Conservation (phyloP, 768 basidiomycete genomes). For the Tricholoma furcatifolium region DNA sequence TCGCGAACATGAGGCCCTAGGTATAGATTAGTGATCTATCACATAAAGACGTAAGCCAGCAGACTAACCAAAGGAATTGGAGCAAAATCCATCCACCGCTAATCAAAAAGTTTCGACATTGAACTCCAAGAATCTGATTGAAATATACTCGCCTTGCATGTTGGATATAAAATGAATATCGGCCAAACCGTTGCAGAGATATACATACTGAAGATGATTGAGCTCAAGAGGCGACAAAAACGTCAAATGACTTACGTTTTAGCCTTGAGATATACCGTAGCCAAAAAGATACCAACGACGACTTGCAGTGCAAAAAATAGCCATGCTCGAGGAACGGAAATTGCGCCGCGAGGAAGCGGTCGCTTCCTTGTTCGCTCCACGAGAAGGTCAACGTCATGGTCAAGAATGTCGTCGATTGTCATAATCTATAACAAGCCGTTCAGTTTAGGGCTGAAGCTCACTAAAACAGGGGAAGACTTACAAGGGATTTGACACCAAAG, state of each 20-base stretch:
- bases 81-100: slow-evolving; percentile 30
- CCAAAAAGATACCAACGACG: slow-evolving; percentile 20
- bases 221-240: neutral
- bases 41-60: neutral
- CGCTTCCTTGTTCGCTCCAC: slow-evolving; percentile 28
- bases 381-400: slow-evolving; percentile 25
- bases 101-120: neutral
- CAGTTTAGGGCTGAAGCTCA: no score
- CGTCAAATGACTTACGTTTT: slow-evolving; percentile 17
- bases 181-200: slow-evolving; percentile 28
- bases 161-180: slow-evolving; percentile 31
- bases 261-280: slow-evolving; percentile 17
- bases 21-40: neutral
- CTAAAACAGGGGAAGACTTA: slow-evolving; percentile 1
- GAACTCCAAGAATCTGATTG: neutral
- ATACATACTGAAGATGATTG: slow-evolving; percentile 14
- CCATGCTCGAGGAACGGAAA: slow-evolving; percentile 25
- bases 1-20: slow-evolving; percentile 32
- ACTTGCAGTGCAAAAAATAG: slow-evolving; percentile 26
- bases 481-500: slow-evolving; percentile 30
- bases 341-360: slow-evolving; percentile 27
- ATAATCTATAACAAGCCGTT: slow-evolving; percentile 30
- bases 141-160: slow-evolving; percentile 27
- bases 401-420: slow-evolving; percentile 31
- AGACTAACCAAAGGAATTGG: slow-evolving; percentile 27